Evolutionary conservation across 2,329 filamentous ascomycete species (phyloP), one percentile per base, ranked within the genome.

Genomic region (Fusarium udum): DNA sequence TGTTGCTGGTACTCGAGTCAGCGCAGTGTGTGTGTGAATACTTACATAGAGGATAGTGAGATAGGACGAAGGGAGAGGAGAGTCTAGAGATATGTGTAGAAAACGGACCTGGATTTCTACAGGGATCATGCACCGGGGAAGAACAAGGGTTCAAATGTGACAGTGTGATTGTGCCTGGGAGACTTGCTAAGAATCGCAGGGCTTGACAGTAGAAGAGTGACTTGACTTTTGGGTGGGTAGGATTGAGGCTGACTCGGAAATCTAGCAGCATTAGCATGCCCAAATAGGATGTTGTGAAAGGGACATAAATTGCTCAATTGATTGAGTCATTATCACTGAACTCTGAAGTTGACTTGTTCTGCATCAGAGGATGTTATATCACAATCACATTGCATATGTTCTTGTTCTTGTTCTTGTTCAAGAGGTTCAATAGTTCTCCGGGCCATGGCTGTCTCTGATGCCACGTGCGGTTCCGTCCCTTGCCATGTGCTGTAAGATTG

Each of bases 391-490:
- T 36, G 18, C 45, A 22, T 20, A 69, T 63, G 53, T 63, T 73
- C 28, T 71, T 26, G 26, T 28, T 28, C 26, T 7, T 28, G 26
- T 26, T 6, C 26, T 26, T 26, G n/a, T 15, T 64, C 43, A 43
- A 24, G 24, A 51, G 16, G n/a, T 53, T 67, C 64, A 39, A 53
- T 67, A 46, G 42, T 56, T 53, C 32, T 43, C 45, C 22, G 67
- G 67, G 37, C 67, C 62, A 59, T 49, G 49, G 49, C 15, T 72
- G 67, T 73, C 67, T 73, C 61, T 74, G 55, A 69, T 65, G 71
- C 71, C 71, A 73, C 71, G 71, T 73, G 71, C 67, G 45, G 61
- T 56, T 72, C 70, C 66, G 70, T 67, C 58, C 66, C 66, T 57
- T 59, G 65, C 56, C 66, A 62, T 64, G 68, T 37, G 34, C 28